Evolutionary conservation across 176 grass and related monocot species (phyloP).

Genomic region (Bothriochloa decipiens): DNA sequence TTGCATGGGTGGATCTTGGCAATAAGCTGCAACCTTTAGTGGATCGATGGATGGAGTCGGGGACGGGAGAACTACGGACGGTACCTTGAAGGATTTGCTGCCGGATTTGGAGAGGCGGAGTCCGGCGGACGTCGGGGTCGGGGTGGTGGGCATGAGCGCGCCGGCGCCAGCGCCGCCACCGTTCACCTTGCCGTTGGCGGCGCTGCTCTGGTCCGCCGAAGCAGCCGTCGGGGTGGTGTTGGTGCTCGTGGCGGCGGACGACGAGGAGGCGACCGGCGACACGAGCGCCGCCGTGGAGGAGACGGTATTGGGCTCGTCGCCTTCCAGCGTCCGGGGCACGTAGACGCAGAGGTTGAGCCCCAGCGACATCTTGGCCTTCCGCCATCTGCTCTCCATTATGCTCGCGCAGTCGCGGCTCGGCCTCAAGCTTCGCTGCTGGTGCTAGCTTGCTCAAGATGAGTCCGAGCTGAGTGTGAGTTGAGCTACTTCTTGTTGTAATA

Average conservation of each 20-base stretch:
- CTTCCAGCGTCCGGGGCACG: constrained; percentile 68
- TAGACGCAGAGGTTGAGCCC: constrained; percentile 91
- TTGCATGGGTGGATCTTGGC: constrained; percentile 37
- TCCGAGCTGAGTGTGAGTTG: neutral
- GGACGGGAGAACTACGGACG: neutral
- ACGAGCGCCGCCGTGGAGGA: constrained; percentile 58
- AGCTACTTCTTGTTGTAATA: constrained; percentile 19
- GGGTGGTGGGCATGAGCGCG: constrained; percentile 88
- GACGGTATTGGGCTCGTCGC: constrained; percentile 38
- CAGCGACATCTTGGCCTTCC: constrained; percentile 87
- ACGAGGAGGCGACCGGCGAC: constrained; percentile 50
- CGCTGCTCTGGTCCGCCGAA: constrained; percentile 19
- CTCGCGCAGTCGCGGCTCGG: constrained; percentile 1
- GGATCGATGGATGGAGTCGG: neutral
- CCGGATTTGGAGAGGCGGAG: constrained; percentile 87
- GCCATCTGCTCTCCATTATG: constrained; percentile 82
- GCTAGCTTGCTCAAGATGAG: neutral
- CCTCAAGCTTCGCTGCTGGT: neutral
- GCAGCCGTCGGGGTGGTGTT: constrained; percentile 46
- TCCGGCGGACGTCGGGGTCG: constrained; percentile 74
- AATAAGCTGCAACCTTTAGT: neutral
- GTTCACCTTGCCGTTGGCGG: constrained; percentile 24
- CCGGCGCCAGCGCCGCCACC: constrained; percentile 16
- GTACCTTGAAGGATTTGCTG: constrained; percentile 83
- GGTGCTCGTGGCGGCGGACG: constrained; percentile 55